Base-by-base conservation (phyloP, 2,329 filamentous ascomycete genomes). In the Pseudohalonectria lignicola region DNA sequence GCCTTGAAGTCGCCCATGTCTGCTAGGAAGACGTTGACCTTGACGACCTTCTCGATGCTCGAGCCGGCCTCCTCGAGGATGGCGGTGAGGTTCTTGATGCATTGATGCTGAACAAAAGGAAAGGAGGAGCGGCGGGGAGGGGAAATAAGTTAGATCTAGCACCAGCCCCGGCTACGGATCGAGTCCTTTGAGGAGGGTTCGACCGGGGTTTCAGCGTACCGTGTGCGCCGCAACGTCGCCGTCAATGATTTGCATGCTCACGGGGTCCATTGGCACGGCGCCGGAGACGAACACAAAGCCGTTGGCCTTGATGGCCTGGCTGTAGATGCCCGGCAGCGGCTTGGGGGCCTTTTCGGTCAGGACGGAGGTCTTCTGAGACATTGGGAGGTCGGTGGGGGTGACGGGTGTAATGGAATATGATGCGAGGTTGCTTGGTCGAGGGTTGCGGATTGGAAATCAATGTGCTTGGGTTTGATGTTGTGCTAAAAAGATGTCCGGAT, bases 1-100 rank as follows among this genome's bases (percentile, higher is more conserved):
- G 79, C 75, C 26, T 67, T 72, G 53, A 86, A 86, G 59, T 86
- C 69, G 45, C 71, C 74, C 80, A 86, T 86, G 53, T 79, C 69
- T 41, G 76, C 69, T 37, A 86, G 64, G 66, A 86, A 86, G 49
- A 86, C 77, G 49, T 74, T 76, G 43, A 82, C 76, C 65, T 85
- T 84, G 52, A 86, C 76, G 17, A 85, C 76, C 52, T 76, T 76
- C 32, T 68, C 61, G 32, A 87, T 64, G 40, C 63, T 68, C 28
- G 73, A 77, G 15, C 80, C 80, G 4, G 81, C 80, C 36, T 75
- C 81, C 42, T 76, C 71, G 26, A 87, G 67, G 43, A 87, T 77
- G 23, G 78, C 78, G 40, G 69, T 64, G 48, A 87, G 69, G 59
- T 85, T 85, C 57, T 79, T 70, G 62, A 80, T 80, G 67, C 76